phyloP scores from a whole-genome alignment of 208 protist genomes.

The Jaenimonas drosophilae region DNA sequence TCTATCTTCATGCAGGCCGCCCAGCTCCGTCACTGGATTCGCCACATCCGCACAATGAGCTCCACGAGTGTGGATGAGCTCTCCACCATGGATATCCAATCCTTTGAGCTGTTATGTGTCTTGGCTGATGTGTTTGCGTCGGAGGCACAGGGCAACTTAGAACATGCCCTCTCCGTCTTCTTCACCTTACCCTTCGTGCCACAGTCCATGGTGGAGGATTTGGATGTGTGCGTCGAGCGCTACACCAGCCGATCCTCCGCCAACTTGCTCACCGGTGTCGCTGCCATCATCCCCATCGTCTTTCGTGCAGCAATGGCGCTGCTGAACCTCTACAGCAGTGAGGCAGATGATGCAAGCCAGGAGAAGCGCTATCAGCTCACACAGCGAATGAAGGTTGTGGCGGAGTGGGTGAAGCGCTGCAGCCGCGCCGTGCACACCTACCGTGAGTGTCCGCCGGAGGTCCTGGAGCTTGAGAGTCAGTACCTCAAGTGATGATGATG shows the following conservation, averaged over 20 bases:
- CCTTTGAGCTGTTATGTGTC: slow-evolving; percentile 22
- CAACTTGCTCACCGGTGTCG: slow-evolving; percentile 14
- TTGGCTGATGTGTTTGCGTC: slow-evolving; percentile 52
- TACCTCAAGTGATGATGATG: no score
- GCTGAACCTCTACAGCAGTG: slow-evolving; percentile 13
- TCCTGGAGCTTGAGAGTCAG: slow-evolving; percentile 23
- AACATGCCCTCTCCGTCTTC: slow-evolving; percentile 30
- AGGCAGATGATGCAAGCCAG: no score
- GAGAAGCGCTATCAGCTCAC: no score
- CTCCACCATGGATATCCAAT: neutral
- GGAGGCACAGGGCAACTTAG: slow-evolving; percentile 17
- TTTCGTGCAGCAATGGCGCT: slow-evolving; percentile 13
- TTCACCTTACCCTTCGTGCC: slow-evolving; percentile 56
- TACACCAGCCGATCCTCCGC: slow-evolving; percentile 14
- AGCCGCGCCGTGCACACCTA: slow-evolving; percentile 11
- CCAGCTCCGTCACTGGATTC: slow-evolving; percentile 21
- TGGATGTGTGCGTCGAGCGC: slow-evolving; percentile 9
- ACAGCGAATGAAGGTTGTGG: slow-evolving; percentile 35
- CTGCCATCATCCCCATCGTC: slow-evolving; percentile 22
- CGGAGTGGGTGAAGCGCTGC: slow-evolving; percentile 46
- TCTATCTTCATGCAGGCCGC: slow-evolving; percentile 28
- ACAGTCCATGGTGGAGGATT: slow-evolving; percentile 3
- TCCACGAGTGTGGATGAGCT: no score
- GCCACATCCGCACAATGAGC: slow-evolving; percentile 1
- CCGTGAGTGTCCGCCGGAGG: slow-evolving; percentile 17